phyloP scores from a whole-genome alignment of 495 filamentous ascomycete genomes.

The Neurospora africana region DNA sequence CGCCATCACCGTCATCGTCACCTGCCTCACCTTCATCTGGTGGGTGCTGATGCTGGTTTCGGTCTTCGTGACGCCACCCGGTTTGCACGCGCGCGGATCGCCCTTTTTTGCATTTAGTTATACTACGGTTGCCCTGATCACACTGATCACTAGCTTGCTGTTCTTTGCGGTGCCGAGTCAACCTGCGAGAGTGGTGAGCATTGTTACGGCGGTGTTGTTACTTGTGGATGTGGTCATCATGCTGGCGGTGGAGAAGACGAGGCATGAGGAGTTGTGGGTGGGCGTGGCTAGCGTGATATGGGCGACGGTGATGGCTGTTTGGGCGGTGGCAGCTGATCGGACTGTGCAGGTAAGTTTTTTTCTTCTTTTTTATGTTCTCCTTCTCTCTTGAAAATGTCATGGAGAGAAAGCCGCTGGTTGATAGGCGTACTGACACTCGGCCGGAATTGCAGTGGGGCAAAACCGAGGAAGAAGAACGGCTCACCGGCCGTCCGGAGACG shows the following conservation, averaged over 20 bases:
- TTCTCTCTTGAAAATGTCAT: not conserved
- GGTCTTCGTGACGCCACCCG: constrained; percentile 78
- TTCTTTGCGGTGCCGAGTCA: constrained; percentile 81
- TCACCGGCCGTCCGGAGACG: constrained; percentile 84
- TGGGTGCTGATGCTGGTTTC: constrained; percentile 80
- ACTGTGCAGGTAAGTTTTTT: constrained; percentile 41
- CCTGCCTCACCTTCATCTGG: constrained; percentile 70
- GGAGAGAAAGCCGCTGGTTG: not conserved
- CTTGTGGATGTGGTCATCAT: constrained; percentile 72
- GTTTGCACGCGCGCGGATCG: constrained; percentile 73
- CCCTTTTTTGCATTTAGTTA: constrained; percentile 85
- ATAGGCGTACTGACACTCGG: not conserved
- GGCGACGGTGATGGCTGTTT: constrained; percentile 36
- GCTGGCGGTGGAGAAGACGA: constrained; percentile 54
- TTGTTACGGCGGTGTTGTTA: constrained; percentile 59
- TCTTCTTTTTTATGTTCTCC: not conserved
- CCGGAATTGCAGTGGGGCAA: constrained; percentile 59
- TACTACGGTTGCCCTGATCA: constrained; percentile 59
- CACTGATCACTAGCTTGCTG: constrained; percentile 63
- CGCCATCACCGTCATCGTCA: constrained; percentile 61
- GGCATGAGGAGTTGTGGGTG: constrained; percentile 81
- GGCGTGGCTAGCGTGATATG: constrained; percentile 78
- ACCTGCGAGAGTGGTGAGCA: constrained; percentile 56
- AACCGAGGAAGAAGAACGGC: constrained; percentile 76
- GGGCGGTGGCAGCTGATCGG: constrained; percentile 36